Percentiles rank a stretch among this genome's conserved stretches.
phyloP scores from a whole-genome alignment of 768 basidiomycete genomes.

The Agrocybe pediades region DNA sequence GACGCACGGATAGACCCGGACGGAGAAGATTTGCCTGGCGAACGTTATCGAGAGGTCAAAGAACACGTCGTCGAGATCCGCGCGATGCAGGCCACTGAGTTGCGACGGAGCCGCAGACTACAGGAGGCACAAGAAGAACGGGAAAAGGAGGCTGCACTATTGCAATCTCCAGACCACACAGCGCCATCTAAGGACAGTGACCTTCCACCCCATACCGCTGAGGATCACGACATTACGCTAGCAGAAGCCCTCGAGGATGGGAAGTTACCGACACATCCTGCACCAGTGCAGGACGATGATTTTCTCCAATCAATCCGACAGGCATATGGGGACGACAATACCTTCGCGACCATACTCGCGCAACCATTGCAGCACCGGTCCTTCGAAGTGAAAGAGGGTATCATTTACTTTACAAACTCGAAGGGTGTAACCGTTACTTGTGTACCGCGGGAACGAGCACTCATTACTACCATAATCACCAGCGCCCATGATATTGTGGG shows the following conservation, averaged over 20 bases:
- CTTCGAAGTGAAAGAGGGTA: constrained; percentile 6
- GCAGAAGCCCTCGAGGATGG: not conserved
- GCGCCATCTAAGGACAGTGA: not conserved
- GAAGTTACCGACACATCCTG: not conserved
- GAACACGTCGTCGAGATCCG: constrained; percentile 6
- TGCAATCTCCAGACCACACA: too few species aligned
- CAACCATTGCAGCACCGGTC: not conserved
- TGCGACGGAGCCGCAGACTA: not conserved
- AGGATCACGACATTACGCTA: not conserved
- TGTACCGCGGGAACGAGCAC: constrained; percentile 15
- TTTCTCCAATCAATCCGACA: not conserved
- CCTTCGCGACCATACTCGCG: constrained; percentile 4
- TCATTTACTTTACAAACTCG: constrained; percentile 5
- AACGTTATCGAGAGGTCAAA: constrained; percentile 14
- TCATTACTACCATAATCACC: constrained; percentile 13
- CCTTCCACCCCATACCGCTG: not conserved
- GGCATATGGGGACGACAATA: constrained; percentile 13
- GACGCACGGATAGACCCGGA: constrained; percentile 20
- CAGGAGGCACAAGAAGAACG: not conserved
- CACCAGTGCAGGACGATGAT: not conserved
- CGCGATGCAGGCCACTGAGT: not conserved
- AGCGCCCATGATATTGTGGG: constrained; percentile 32
- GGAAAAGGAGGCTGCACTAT: not conserved
- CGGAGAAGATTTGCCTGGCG: constrained; percentile 18
- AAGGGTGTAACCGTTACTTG: constrained; percentile 15